Base-by-base conservation (phyloP, 2,329 filamentous ascomycete genomes). In the Lizonia empirigonia region DNA sequence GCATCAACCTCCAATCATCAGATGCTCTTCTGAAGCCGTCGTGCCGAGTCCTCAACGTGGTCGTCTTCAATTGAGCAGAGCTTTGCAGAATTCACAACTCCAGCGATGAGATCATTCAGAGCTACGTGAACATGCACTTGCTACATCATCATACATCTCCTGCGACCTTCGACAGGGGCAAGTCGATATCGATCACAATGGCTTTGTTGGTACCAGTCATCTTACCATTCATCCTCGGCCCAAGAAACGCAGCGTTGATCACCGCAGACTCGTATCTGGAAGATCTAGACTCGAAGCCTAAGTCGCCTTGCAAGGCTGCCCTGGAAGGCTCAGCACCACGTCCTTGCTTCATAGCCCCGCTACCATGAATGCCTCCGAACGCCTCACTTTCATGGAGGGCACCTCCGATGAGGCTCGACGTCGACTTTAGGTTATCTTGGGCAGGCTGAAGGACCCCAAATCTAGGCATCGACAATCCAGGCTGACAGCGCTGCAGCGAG, bases 141-240 rank as follows among this genome's bases (percentile, higher is more conserved):
- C 55, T 55, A 60, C 45, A 55, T 62, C 53, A 59, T 54, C 44
- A 34, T 47, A 52, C 41, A 32, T 44, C 20, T 4, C 18, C 33
- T 12, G 45, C 33, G 3, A 37, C 51, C 45, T 54, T 67, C 77
- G 80, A 83, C 16, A 86, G 76, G 0, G 87, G 86, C 54, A 94
- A 75, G 58, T 91, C 85, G 23, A 95, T 66, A 68, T 96, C 90
- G 10, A 96, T 85, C n/a, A 95, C 86, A 59, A 95, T 87, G 16
- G 90, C 87, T 68, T 91, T 89, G 72, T 92, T 85, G 73, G 89
- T 85, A 55, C 74, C 79, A 69, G 86, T 89, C 13, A 84, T 84
- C 1, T 74, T 77, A 26, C 62, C 62, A 10, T 68, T 63, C 73
- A 84, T 86, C 54, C 82, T 85, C 18, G 80, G 85, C 34, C 84